Base-by-base conservation (phyloP, 1,284 basidiomycete genomes). In the Sanghuangporus sanghuang region DNA sequence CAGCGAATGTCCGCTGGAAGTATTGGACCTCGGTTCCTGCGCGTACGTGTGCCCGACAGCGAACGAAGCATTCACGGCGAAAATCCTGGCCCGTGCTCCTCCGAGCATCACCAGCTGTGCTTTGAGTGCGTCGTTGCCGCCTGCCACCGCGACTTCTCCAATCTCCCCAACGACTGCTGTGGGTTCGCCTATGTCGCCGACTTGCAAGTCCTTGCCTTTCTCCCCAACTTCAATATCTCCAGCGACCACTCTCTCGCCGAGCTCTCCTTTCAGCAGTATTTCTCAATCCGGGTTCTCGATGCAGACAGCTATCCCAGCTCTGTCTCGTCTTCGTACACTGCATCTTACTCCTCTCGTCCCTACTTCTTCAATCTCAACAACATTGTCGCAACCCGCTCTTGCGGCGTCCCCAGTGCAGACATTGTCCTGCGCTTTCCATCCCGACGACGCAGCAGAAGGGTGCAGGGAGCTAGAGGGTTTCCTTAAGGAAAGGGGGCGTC, bases 281-380 rank as follows among this genome's bases (percentile, higher is more conserved):
- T 9, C 35, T 32, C 18, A 42, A 9, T 14, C 44, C 32, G 21
- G n/a, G 6, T 6, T 56, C 3, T 18, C 35, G 7, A 14, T 44
- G 21, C 23, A 50, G 42, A 23, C 50, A 9, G n/a, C 23, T 18
- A n/a, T 53, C 3, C 60, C 59, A 11, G 44, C 56, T 14, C 76
- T 86, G 61, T 79, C 76, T 32, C 74, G 76, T 48, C 78, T 86
- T 48, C 79, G 81, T 54, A 81, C 79, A 66, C 75, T 86, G 14
- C 83, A 84, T 71, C 80, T 87, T 69, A 79, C 82, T 4, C 82
- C 85, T 0, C 82, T 82, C 73, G 84, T 87, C 75, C 83, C 85
- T 27, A 79, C 85, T 38, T 81, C 84, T 68, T 78, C 78, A 67
- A 79, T 87, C 64, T 81, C 82, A 36, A 80, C 84, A 68, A 86